These are phyloP conservation scores for Nakazawaea holstii DNA, from an alignment of 805 yeast species.

Conservation along the genomic window DNA sequence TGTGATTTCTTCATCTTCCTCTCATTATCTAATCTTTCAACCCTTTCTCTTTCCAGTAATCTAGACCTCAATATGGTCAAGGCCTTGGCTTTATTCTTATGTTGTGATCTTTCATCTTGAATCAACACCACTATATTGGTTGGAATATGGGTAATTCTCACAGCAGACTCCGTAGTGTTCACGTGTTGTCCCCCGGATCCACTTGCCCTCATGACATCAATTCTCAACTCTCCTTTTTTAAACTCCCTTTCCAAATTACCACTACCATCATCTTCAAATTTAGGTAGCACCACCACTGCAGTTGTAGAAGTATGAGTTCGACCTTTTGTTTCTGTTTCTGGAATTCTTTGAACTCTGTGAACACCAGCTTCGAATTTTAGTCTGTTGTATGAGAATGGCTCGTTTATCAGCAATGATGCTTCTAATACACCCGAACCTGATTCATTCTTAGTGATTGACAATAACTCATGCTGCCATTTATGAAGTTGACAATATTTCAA, in stretches of 20 bases:
- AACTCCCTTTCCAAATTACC: conserved; percentile 62
- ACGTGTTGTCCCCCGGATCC: conserved; percentile 99
- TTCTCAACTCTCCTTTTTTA: conserved; percentile 80
- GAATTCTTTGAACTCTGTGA: conserved; percentile 92
- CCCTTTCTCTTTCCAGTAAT: conserved; percentile 74
- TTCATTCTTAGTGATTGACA: conserved; percentile 51
- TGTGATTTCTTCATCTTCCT: conserved; percentile 68
- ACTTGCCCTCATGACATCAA: conserved; percentile 96
- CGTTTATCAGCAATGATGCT: conserved; percentile 70
- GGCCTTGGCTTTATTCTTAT: conserved; percentile 89
- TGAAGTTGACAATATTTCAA: conserved; percentile 57
- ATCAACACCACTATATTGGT: conserved; percentile 84
- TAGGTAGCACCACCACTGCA: conserved; percentile 90
- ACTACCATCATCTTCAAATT: conserved; percentile 49
- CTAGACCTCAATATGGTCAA: conserved; percentile 76
- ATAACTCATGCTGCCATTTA: conserved; percentile 61
- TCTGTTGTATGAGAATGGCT: conserved; percentile 69
- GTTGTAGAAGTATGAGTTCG: conserved; percentile 94
- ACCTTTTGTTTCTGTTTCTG: conserved; percentile 91
- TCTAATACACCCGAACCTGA: conserved; percentile 67
- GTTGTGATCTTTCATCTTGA: conserved; percentile 95
- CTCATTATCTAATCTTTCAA: conserved; percentile 59
- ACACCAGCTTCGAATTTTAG: conserved; percentile 90
- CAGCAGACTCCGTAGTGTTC: conserved; percentile 96
- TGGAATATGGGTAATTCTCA: conserved; percentile 85